Evolutionary conservation across 116 monocot species (phyloP).

Genomic region (Cymodocea nodosa): DNA sequence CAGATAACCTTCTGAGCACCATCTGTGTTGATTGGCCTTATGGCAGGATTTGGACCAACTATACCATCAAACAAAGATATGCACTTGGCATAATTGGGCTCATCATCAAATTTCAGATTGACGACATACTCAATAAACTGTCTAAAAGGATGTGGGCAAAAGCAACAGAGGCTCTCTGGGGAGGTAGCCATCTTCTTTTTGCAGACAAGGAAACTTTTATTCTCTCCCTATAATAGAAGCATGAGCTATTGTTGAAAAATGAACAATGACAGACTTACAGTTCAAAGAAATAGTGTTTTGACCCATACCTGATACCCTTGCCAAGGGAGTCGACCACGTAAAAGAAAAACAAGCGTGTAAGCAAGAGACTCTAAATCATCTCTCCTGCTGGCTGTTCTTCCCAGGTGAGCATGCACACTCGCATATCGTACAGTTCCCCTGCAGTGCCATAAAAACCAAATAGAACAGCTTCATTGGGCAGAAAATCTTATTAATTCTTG

Average conservation of each 20-base stretch:
- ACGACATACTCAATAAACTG: conserved; percentile 96
- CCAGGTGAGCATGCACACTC: conserved; percentile 96
- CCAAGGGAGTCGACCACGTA: conserved; percentile 96
- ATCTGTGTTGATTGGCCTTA: conserved; percentile 88
- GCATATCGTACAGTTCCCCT: conserved; percentile 99
- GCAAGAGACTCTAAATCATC: conserved; percentile 99
- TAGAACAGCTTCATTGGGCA: background rate
- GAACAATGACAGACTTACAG: background rate
- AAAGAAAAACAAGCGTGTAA: conserved; percentile 88
- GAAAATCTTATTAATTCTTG: background rate
- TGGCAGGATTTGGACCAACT: conserved; percentile 90
- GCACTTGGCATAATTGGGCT: conserved; percentile 89
- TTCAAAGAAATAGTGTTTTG: background rate
- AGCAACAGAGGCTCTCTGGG: conserved; percentile 69
- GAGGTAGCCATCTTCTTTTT: conserved; percentile 99
- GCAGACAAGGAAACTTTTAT: conserved; percentile 93
- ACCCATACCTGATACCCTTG: conserved; percentile 86
- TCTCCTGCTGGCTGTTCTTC: conserved; percentile 93
- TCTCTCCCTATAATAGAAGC: conserved; percentile 56
- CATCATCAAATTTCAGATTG: conserved; percentile 94
- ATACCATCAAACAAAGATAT: conserved; percentile 90
- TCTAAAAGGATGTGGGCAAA: conserved; percentile 76
- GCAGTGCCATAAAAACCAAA: background rate
- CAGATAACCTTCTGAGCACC: conserved; percentile 86
- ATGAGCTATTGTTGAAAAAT: background rate